Percentiles rank a stretch among this genome's conserved stretches.
phyloP scores from a whole-genome alignment of 768 basidiomycete species.

The Mycena rosella region DNA sequence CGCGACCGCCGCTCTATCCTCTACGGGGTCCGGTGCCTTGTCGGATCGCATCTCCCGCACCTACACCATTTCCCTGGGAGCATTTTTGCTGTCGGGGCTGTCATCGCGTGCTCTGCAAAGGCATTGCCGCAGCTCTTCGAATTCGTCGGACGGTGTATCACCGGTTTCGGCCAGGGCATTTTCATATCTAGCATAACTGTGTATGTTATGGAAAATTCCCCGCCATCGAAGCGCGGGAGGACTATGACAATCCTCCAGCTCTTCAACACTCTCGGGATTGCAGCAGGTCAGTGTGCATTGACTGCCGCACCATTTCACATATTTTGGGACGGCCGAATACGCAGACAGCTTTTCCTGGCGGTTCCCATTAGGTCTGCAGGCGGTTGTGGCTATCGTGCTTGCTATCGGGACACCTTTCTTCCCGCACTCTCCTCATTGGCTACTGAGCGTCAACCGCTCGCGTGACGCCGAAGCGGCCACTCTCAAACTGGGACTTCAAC shows the following conservation, averaged over 20 bases:
- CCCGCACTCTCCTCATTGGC: slow-evolving; percentile 58
- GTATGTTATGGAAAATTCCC: slow-evolving; percentile 55
- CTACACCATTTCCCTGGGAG: slow-evolving; percentile 58
- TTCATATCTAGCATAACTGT: slow-evolving; percentile 51
- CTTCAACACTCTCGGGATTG: slow-evolving; percentile 58
- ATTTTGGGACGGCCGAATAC: slow-evolving; percentile 51
- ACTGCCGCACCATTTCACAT: slow-evolving; percentile 47
- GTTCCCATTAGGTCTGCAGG: slow-evolving; percentile 52
- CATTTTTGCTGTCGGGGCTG: slow-evolving; percentile 56
- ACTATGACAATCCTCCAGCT: slow-evolving; percentile 57
- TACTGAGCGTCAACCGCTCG: slow-evolving; percentile 49
- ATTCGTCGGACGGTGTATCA: slow-evolving; percentile 58
- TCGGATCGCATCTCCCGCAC: slow-evolving; percentile 62
- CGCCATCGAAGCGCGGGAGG: slow-evolving; percentile 54
- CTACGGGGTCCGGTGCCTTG: slow-evolving; percentile 55
- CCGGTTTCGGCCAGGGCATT: slow-evolving; percentile 61
- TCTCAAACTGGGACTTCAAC: slow-evolving; percentile 43
- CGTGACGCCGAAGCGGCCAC: slow-evolving; percentile 48
- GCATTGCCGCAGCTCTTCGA: slow-evolving; percentile 54
- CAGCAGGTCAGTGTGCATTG: slow-evolving; percentile 41
- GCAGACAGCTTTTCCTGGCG: slow-evolving; percentile 52
- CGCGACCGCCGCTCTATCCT: slow-evolving; percentile 55
- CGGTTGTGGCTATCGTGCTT: slow-evolving; percentile 44
- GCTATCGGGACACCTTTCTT: slow-evolving; percentile 47
- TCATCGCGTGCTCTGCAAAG: slow-evolving; percentile 52